phyloP scores from a whole-genome alignment of 1,284 basidiomycete genomes.

The Heterobasidion parviporum region DNA sequence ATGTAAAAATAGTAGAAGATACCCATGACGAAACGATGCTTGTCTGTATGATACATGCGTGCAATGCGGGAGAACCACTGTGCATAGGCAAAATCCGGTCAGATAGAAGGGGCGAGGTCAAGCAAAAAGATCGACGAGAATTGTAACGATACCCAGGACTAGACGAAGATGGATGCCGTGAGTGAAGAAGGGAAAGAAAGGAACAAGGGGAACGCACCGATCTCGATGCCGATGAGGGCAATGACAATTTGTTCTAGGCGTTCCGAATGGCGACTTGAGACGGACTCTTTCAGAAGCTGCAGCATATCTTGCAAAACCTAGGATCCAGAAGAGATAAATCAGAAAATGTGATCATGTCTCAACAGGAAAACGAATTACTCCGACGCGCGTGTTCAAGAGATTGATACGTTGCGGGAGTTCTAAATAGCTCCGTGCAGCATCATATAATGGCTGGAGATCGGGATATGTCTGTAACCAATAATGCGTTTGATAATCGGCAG shows the following conservation, averaged over 20 bases:
- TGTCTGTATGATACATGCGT: background rate
- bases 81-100: background rate
- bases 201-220: slow-evolving; percentile 38
- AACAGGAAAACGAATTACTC: slow-evolving; percentile 35
- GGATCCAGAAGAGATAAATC: background rate
- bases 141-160: slow-evolving; percentile 68
- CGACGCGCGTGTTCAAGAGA: slow-evolving; percentile 88
- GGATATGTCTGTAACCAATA: slow-evolving; percentile 59
- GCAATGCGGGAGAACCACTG: background rate
- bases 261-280: slow-evolving; percentile 87
- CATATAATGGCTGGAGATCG: slow-evolving; percentile 92
- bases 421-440: slow-evolving; percentile 87
- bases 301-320: slow-evolving; percentile 96
- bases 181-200: slow-evolving; percentile 3
- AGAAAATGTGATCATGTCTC: background rate
- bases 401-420: slow-evolving; percentile 95
- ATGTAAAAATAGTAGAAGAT: background rate
- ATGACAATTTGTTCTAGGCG: slow-evolving; percentile 96
- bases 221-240: slow-evolving; percentile 84
- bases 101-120: slow-evolving; percentile 7
- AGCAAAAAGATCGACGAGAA: slow-evolving; percentile 58
- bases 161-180: slow-evolving; percentile 9
- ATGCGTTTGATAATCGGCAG: background rate
- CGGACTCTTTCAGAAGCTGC: slow-evolving; percentile 90
- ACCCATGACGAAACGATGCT: background rate